These are phyloP conservation scores for Eucalyptus marginata DNA, from an alignment of 345 rosid genomes.

Conservation along the genomic window DNA sequence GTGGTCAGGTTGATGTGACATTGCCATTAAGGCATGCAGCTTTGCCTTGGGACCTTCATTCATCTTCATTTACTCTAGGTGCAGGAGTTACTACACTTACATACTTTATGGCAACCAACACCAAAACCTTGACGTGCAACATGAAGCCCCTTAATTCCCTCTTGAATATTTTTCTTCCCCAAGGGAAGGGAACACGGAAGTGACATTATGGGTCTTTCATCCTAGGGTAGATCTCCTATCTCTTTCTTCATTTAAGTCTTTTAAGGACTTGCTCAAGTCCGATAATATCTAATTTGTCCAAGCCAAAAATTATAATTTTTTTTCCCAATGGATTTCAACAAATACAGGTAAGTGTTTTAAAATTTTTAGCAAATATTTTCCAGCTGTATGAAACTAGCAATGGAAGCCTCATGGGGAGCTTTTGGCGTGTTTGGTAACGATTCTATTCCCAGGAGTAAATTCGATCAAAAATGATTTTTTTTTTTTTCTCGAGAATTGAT, in stretches of 20 bases:
- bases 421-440: too few relatives aligned
- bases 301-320: not conserved
- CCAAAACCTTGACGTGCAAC: too few relatives aligned
- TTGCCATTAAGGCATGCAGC: too few relatives aligned
- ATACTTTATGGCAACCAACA: accelerated
- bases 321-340: too few relatives aligned
- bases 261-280: accelerated
- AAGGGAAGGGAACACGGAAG: accelerated
- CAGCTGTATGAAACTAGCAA: not conserved
- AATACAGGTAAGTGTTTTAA: not conserved
- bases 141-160: too few relatives aligned
- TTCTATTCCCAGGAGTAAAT: too few relatives aligned
- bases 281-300: accelerated
- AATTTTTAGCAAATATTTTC: too few relatives aligned
- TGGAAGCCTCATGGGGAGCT: not conserved
- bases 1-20: too few relatives aligned
- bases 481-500: too few relatives aligned
- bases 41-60: accelerated
- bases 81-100: accelerated
- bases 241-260: too few relatives aligned
- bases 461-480: too few relatives aligned
- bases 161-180: accelerated
- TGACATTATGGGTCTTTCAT: too few relatives aligned
- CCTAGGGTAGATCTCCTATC: accelerated
- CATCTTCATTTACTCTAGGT: accelerated